These are phyloP conservation scores for Dryas octopetala DNA, from an alignment of 306 rosid species.

Conservation along the genomic window DNA sequence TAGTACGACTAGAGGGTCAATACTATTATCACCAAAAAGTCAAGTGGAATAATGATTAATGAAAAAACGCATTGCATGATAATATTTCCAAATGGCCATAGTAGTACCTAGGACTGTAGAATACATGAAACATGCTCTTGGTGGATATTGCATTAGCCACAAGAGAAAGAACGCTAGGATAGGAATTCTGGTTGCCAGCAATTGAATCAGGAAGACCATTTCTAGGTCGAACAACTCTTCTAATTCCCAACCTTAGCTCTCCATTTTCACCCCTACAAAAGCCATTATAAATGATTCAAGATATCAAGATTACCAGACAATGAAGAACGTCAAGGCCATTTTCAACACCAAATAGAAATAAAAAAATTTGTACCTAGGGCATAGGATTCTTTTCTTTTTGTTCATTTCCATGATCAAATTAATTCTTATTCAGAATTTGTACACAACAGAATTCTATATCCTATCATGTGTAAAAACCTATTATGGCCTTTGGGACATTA, in stretches of 20 bases:
- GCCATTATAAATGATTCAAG: conserved; percentile 16
- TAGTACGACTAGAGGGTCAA: not conserved
- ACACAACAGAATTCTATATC: not conserved
- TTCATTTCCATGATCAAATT: not conserved
- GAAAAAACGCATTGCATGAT: not conserved
- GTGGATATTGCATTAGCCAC: conserved; percentile 84
- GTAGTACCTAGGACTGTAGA: conserved; percentile 89
- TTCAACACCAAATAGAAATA: not conserved
- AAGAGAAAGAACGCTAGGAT: conserved; percentile 58
- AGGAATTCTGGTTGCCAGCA: conserved; percentile 64
- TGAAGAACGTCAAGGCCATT: not conserved
- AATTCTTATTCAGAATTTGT: not conserved
- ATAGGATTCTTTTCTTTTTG: not conserved
- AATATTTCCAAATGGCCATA: conserved; percentile 8
- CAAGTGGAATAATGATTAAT: not conserved
- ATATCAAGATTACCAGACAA: conserved; percentile 3
- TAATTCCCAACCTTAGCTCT: conserved; percentile 89
- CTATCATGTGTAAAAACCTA: not conserved
- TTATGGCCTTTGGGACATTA: not conserved
- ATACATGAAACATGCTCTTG: conserved; percentile 84
- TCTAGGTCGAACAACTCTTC: conserved; percentile 86
- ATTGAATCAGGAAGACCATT: conserved; percentile 84
- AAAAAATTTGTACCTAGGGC: not conserved
- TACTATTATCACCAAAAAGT: not conserved
- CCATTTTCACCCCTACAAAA: conserved; percentile 86